These are phyloP conservation scores for Tuber aestivum DNA, from an alignment of 495 filamentous ascomycete species.

Conservation along the genomic window DNA sequence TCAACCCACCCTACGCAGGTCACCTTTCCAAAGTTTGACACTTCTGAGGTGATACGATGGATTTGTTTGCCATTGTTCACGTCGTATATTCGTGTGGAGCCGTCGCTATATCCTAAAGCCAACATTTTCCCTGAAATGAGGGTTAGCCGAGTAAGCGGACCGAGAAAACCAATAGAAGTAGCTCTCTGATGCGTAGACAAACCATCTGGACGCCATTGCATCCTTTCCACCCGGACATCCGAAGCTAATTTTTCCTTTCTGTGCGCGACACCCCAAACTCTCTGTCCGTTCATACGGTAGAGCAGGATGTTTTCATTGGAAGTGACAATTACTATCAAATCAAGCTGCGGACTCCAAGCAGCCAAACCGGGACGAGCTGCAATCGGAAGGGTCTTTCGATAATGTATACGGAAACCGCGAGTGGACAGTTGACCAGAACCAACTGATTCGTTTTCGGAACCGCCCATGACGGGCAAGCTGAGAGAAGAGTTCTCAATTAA, in stretches of 20 bases:
- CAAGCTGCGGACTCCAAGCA: slow-evolving; percentile 67
- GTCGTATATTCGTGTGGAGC: slow-evolving; percentile 41
- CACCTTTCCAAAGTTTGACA: slow-evolving; percentile 35
- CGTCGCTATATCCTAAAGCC: slow-evolving; percentile 41
- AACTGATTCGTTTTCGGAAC: slow-evolving; percentile 11
- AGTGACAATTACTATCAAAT: slow-evolving; percentile 60
- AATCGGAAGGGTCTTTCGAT: slow-evolving; percentile 32
- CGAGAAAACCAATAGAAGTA: neutral
- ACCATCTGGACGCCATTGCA: slow-evolving; percentile 43
- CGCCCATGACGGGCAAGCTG: slow-evolving; percentile 16
- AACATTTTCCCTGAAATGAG: slow-evolving; percentile 37
- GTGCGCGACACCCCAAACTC: slow-evolving; percentile 53
- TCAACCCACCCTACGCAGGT: slow-evolving; percentile 42
- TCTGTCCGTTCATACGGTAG: slow-evolving; percentile 63
- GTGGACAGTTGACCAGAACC: slow-evolving; percentile 2
- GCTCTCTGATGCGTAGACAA: neutral
- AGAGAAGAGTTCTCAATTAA: neutral
- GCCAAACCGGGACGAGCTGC: slow-evolving; percentile 45
- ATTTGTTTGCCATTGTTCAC: slow-evolving; percentile 43
- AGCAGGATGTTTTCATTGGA: slow-evolving; percentile 57
- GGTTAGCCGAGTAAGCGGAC: slow-evolving; percentile 10
- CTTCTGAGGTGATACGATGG: slow-evolving; percentile 37
- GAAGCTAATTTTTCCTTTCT: slow-evolving; percentile 35
- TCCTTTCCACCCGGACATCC: slow-evolving; percentile 32
- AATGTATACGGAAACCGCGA: slow-evolving; percentile 35